Evolutionary conservation across 1,139 yeast genomes (phyloP), one percentile per base, ranked within the genome.

Genomic region (Debaryomycetaceae sp.): DNA sequence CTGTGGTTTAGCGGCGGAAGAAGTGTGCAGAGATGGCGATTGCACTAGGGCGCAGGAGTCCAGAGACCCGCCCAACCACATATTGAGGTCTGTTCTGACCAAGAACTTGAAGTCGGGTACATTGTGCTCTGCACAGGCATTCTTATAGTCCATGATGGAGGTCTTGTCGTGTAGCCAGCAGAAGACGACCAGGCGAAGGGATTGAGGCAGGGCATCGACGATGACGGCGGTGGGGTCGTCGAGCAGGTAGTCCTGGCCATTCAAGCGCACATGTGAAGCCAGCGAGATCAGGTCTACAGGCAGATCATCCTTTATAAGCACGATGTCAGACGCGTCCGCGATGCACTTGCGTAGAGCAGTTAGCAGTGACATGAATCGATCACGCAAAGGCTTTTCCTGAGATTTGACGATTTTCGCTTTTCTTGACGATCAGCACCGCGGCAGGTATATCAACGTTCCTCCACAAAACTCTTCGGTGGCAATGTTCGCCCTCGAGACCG

Each of bases 151-250:
- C 10, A 95, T 78, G 30, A 86, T 80, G 25, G 79, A 72, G 22
- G 80, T 64, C 34, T 82, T 86, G 36, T 72, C 77, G 39, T 75
- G 73, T 20, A 77, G 39, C 92, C 95, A 90, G 40, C 93, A 81
- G 47, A 85, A 85, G 23, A 76, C 68, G 4, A 83, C 77, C 1
- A 80, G 73, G 37, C 73, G 60, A 33, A 82, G 56, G n/a, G 67
- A 58, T 29, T 77, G 64, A 13, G 57, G 53, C 12, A 49, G 53
- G 27, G 60, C 73, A 29, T 75, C 78, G 29, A 71, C 62, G 35
- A 58, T 58, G 43, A 80, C 79, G 33, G 69, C 67, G 3, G 93
- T 79, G n/a, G 39, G 37, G 11, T 53, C 50, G 41, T 66, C 61
- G 28, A 80, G 46, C 32, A 48, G 49, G 36, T 36, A 56, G 13